Evolutionary conservation across 2,329 filamentous ascomycete species (phyloP).

Genomic region (Diplodia seriata): DNA sequence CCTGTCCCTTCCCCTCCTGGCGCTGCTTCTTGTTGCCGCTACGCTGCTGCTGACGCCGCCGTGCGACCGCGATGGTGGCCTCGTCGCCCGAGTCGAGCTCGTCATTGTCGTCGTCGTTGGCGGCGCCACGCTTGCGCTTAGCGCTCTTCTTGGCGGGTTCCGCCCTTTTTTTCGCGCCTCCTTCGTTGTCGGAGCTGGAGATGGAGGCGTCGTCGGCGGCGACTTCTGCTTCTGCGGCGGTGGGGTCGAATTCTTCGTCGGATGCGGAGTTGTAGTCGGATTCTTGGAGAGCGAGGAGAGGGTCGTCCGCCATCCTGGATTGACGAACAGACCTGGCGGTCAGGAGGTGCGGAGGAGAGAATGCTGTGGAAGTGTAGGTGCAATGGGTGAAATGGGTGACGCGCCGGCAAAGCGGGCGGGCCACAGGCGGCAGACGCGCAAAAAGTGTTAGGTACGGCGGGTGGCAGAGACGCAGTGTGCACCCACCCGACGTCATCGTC

Average conservation of each 20-base stretch:
- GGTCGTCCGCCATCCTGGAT: constrained; percentile 2
- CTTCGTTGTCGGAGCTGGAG: constrained; percentile 54
- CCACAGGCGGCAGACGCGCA: neutral
- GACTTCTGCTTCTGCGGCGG: constrained; percentile 57
- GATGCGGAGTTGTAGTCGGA: constrained; percentile 67
- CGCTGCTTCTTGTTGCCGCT: constrained; percentile 42
- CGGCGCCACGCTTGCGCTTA: constrained; percentile 43
- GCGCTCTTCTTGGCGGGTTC: constrained; percentile 33
- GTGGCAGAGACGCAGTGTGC: neutral
- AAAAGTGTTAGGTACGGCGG: neutral
- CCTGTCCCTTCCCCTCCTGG: constrained; percentile 19
- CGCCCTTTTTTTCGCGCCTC: neutral
- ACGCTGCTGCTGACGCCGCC: constrained; percentile 48
- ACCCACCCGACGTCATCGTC: neutral
- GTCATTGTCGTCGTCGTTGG: constrained; percentile 36
- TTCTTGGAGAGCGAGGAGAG: constrained; percentile 6
- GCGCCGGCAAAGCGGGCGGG: neutral
- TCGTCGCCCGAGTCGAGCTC: constrained; percentile 70
- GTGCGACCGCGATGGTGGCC: constrained; percentile 66
- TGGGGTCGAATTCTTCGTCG: constrained; percentile 76
- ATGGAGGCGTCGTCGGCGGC: constrained; percentile 44
- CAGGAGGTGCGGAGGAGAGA: neutral
- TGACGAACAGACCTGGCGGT: neutral
- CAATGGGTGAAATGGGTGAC: neutral
- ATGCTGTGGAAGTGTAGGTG: neutral